Evolutionary conservation across 805 yeast genomes (phyloP), one percentile per base, ranked within the genome.

Genomic region (Pichia deserticola): DNA sequence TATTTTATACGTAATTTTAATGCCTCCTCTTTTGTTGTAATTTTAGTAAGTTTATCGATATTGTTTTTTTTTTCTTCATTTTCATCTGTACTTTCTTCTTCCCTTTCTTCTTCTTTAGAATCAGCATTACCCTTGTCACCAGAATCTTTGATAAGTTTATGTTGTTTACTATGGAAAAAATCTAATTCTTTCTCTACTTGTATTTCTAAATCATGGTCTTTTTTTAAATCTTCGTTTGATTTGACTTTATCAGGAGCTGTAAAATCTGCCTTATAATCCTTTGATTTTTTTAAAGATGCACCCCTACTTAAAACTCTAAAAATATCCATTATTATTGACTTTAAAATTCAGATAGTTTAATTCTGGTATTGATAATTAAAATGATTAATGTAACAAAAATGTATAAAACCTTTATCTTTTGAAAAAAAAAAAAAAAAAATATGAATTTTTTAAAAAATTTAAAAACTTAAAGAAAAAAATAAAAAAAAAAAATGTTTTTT

Each of bases 281-380:
- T 79, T 28, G 77, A 69, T 63, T 81, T 80, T 62, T 81, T 82
- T 46, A 92, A 70, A 11, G 82, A 75, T 0, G 97, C 96, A 27
- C 98, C 98, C 61, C 97, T 73, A 0, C 89, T 74, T 36, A 92
- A 75, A 3, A 93, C 82, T 59, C 87, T 75, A 65, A 92, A 93
- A 52, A 92, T 84, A 70, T 92, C 99, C 97, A 89, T 89, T 5
- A 20, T 38, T 10, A 20, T 20, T 20, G 20, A 20, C 20, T 20
- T 3, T 20, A 20, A 20, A 20, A 20, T 20, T 20, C 3, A 20
- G 20, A 20, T 20, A 20, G 20, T 20, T 20, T 20, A 20, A 20
- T 20, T 20, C 20, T 2, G 20, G 20, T 20, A 20, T 20, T 20
- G 20, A 20, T 20, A 20, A 20, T 20, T 20, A 20, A 20, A 20